Base-by-base conservation (phyloP, 2,329 filamentous ascomycete species). In the Diaporthe amygdali region DNA sequence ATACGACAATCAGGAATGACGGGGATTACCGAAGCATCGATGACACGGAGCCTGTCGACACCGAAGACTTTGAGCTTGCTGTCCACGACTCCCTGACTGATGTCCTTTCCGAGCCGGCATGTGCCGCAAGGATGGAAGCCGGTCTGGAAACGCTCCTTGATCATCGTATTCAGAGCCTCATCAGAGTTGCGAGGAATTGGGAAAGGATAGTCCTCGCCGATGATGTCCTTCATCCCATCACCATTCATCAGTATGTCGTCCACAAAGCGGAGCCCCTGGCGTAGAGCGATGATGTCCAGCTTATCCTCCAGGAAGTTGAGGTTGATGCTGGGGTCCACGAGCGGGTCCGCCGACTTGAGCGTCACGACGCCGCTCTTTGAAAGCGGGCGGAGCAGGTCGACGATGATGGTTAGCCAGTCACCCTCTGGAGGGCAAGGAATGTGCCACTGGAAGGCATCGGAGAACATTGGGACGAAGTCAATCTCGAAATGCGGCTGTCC, bases 401-500 rank as follows among this genome's bases (percentile, higher is more conserved):
- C 84, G 66, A 92, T 87, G 1, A 91, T 85, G 0, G 88, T 91
- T 68, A 89, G 80, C 78, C 88, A 87, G 75, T 82, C 82, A 0
- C 88, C 89, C 27, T 75, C 63, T 3, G 77, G 76, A 5, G 83
- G 83, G 0, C 76, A 72, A 0, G 84, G 83, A 74, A 80, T 83
- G 76, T 86, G 84, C 83, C 83, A 86, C 76, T 86, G 84, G 78
- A 86, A 86, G 5, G 84, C 83, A 54, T 79, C 81, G 56, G 80
- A 74, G 76, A 91, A 91, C 82, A 91, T 85, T 66, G 83, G 81
- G 14, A 92, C 86, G 75, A 91, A 91, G 79, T 91, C 89, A 41
- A 90, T 83, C 79, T 90, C 88, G 74, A 90, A 90, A 74, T 90
- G 88, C 32, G 89, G 88, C 77, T 90, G 87, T 8, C 87, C 88